Evolutionary conservation across 192 early-diverging fungal species (phyloP), one percentile per base, ranked within the genome.

Genomic region (Coemansia sp.): DNA sequence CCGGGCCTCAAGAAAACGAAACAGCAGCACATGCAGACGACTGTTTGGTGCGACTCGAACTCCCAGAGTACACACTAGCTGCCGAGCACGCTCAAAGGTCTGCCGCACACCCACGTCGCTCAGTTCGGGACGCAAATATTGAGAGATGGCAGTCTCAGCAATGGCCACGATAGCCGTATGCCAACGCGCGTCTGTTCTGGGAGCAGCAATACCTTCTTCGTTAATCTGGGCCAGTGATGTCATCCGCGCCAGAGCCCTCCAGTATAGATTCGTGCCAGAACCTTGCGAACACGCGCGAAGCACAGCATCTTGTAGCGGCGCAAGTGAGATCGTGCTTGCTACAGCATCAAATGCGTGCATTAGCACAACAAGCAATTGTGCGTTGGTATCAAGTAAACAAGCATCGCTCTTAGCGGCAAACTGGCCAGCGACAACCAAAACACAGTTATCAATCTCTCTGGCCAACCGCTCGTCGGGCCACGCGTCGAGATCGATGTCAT

Each of bases 171-270:
- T 34, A 12, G 50, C 54, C 15, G 17, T 2, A 43, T 67, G 69
- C 34, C 61, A 57, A 8, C 12, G 50, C 17, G 33, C 22, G 9
- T 53, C 44, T 22, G 57, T 24, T 9, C 56, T 61, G 23, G 75
- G 75, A 0, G 66, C 75, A 9, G 75, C 69, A 11, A 78, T 59
- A 11, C 75, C 75, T 22, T 78, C 75, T 4, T 55, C 46, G 24
- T 71, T 78, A 59, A 78, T 25, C 43, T 68, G 69, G 0, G 75
- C 24, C 33, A 71, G 58, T 25, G 49, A 58, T 43, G 64, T 14
- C 13, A 78, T 52, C 6, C 50, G 51, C 12, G 45, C 56, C 7
- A 72, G 13, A 4, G 70, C 62, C 6, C 69, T 55, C 75, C 75
- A 78, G n/a, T 64, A 49, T 2, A 41, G 45, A 24, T 23, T 44